Base-by-base conservation (phyloP, 1,284 basidiomycete genomes). In the Ustilago sp. region DNA sequence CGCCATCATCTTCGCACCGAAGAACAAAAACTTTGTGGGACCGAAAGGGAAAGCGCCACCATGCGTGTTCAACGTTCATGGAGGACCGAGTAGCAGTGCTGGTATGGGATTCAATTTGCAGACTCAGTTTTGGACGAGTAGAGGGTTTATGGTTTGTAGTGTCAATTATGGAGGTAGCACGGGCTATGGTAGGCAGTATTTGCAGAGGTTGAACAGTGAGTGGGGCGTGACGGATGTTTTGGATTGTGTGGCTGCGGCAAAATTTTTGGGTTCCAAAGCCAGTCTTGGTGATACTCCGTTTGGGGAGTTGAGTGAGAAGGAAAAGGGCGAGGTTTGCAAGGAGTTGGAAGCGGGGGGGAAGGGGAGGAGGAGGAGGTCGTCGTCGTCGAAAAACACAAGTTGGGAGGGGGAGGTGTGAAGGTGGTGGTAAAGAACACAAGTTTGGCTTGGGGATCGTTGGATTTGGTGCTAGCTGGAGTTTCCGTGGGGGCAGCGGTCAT, bases 121-220 rank as follows among this genome's bases (percentile, higher is more conserved):
- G n/a, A 89, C 89, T 87, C 86, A 83, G 47, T 93, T 89, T 80
- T 93, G 82, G 82, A 84, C 83, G 0, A 64, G 71, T 19, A 59
- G 82, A 2, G 83, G 83, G 8, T 84, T 79, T 53, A 68, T 63
- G 65, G 91, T 91, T 89, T 85, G 92, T 23, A 89, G 90, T 65
- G 90, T 93, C 17, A 91, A 92, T 80, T 92, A 92, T 76, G 89
- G 91, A 7, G 92, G 92, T 0, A 91, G 90, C 7, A 90, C 89
- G 6, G 91, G 91, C 0, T 92, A 89, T 88, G 79, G 82, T 0
- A 38, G 68, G 1, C 70, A 66, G 23, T 82, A 85, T 66, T 80
- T 90, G 52, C 87, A 90, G 51, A 89, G 90, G 9, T 88, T 93
- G 6, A 87, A 87, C 34, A 88, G 88, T 1, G 83, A 89, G n/a